These are phyloP conservation scores for Paramecium pentaurelia DNA, from an alignment of 73 alveolate genomes.

Conservation along the genomic window DNA sequence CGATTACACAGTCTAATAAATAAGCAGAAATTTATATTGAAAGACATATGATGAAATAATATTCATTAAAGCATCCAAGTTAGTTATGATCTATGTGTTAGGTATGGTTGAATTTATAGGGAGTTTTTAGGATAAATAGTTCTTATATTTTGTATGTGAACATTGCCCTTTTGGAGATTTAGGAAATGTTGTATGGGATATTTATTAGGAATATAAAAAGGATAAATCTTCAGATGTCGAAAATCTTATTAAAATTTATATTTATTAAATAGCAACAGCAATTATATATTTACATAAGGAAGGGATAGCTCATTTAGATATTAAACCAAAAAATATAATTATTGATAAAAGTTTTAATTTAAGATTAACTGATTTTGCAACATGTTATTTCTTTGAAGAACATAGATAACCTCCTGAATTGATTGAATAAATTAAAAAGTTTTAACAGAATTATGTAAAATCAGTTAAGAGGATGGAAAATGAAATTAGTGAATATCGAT, in stretches of 20 bases:
- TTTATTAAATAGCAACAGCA: neutral
- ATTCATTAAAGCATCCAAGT: slow-evolving; percentile 29
- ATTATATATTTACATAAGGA: neutral
- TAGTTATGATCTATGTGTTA: neutral
- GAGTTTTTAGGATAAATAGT: slow-evolving; percentile 22
- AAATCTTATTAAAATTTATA: neutral
- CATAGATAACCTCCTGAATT: neutral
- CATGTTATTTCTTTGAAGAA: slow-evolving; percentile 8
- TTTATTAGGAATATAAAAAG: neutral
- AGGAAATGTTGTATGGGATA: neutral
- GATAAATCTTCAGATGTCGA: neutral
- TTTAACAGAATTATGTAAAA: neutral
- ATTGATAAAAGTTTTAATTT: neutral
- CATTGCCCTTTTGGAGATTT: slow-evolving; percentile 18
- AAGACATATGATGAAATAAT: neutral
- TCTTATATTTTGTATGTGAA: neutral
- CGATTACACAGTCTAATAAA: neutral
- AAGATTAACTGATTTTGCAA: neutral
- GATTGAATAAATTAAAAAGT: neutral
- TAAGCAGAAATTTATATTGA: slow-evolving; percentile 3
- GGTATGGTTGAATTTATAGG: slow-evolving; percentile 25
- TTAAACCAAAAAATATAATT: slow-evolving; percentile 9
- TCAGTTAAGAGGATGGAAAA: neutral
- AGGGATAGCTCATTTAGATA: slow-evolving; percentile 14
- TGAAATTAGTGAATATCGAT: neutral